These are phyloP conservation scores for Fragilariopsis cylindrus DNA, from an alignment of 108 stramenopile genomes.

Conservation along the genomic window DNA sequence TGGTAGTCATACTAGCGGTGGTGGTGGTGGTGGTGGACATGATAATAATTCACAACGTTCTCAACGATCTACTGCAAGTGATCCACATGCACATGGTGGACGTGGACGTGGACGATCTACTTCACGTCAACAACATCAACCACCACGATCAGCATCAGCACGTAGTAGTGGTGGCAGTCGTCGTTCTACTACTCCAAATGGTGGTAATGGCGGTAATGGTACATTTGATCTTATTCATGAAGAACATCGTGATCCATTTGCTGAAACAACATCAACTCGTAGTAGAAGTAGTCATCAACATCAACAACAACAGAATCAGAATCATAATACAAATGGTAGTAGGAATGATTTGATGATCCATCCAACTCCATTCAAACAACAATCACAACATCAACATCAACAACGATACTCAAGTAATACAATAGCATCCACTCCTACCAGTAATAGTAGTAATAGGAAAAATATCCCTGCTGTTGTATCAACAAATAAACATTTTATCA, in stretches of 20 bases:
- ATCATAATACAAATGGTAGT: not conserved
- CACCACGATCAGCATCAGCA: not conserved
- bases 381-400: not conserved
- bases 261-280: constrained; percentile 8
- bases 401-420: not conserved
- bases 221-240: not conserved
- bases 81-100: not conserved
- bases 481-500: constrained; percentile 8
- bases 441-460: not conserved
- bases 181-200: not conserved
- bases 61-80: constrained; percentile 5
- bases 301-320: not conserved
- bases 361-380: not conserved
- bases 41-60: no score
- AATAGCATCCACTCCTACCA: not conserved
- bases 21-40: no score
- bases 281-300: not conserved
- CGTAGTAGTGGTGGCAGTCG: not conserved
- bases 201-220: not conserved
- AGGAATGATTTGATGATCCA: not conserved
- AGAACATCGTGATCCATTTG: constrained; percentile 9
- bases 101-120: not conserved
- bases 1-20: no score
- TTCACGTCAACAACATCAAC: not conserved
- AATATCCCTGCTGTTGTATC: constrained; percentile 1